Percentiles rank a stretch among this genome's conserved stretches.
phyloP scores from a whole-genome alignment of 176 grass and related monocot genomes.

The bread wheat (Triticum aestivum) region IWGSC_CS_RefSeq_v2.1 NC_057797.1:82960698-82961197 shows the following conservation, averaged over 20 bases:
- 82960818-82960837: neutral
- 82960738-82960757: neutral
- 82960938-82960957: no score
- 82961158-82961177: constrained; percentile 39
- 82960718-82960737: no score
- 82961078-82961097: neutral
- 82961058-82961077: no score
- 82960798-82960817: neutral
- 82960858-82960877: neutral
- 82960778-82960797: neutral
- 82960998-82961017: constrained; percentile 27
- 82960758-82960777: neutral
- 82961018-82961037: neutral
- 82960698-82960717: no score
- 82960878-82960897: neutral
- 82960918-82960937: no score
- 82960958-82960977: neutral
- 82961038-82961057: neutral
- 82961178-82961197: no score
- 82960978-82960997: constrained; percentile 46
- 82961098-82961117: neutral
- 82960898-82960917: no score
- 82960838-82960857: neutral
- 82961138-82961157: neutral
- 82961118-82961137: fast-evolving